Evolutionary conservation across 1,284 basidiomycete species (phyloP), one percentile per base, ranked within the genome.

Genomic region (Leccinum pachyderme): DNA sequence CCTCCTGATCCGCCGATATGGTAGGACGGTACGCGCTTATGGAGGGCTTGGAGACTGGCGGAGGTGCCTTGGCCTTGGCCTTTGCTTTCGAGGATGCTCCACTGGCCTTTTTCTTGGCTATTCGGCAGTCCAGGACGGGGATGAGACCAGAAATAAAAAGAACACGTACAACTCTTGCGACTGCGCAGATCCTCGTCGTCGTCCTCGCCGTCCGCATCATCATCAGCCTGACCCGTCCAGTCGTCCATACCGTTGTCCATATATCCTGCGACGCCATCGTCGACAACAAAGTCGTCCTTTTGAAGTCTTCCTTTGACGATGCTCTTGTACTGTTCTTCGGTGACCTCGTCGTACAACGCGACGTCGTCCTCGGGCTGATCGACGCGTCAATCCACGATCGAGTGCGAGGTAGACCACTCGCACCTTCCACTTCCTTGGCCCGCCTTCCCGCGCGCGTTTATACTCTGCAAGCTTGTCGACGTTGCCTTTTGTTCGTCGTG

Each of bases 191-290:
- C 58, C 2, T 63, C 57, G 22, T 76, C 74, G 8, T 77, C 76
- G 44, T 76, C 69, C 12, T 77, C 78, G 22, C 81, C 75, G 35
- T 77, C 18, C 18, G 18, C 77, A 2, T 78, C 75, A 46, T 78
- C 76, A 27, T 75, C 41, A 25, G 22, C 73, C 13, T 75, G 78
- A 41, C 81, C 81, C 24, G 78, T 81, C 87, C 93, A 98, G 65
- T 96, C 95, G 61, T 98, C 95, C 81, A 93, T 87, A 5, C 97
- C 97, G 65, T 97, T 92, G 73, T 99, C 97, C 66, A 91, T 87
- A 69, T 99, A 99, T 11, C 93, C 97, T 22, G 81, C 84, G 0
- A 90, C 83, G 51, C 95, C 95, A 75, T 99, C 97, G 66, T 99
- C 95, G 47, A 91, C 87, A 27, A 97, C 93, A 61, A 99, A 99